A percentile compares a stretch with the other conserved stretches of the same genome.
These are phyloP conservation scores for Aspergillus bertholletiae DNA, from an alignment of 495 filamentous ascomycete genomes.

Conservation along the genomic window DNA sequence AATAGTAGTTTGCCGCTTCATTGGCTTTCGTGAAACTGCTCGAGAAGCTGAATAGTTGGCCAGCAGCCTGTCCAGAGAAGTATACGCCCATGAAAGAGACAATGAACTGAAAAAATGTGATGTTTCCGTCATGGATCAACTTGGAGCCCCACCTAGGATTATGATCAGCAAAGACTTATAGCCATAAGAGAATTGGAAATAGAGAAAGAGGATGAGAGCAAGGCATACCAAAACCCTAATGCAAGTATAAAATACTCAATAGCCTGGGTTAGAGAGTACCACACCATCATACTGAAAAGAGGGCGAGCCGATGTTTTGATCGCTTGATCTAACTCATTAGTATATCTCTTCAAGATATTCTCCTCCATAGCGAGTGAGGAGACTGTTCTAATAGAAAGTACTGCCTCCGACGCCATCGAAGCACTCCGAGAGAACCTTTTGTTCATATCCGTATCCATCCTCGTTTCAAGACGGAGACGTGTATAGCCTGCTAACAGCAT, in stretches of 20 bases:
- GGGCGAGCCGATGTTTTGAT: background rate
- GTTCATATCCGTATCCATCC: conserved; percentile 49
- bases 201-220: background rate
- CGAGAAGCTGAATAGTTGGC: conserved; percentile 37
- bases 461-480: conserved; percentile 38
- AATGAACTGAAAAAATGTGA: conserved; percentile 38
- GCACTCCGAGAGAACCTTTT: conserved; percentile 48
- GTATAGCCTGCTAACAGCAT: conserved; percentile 49
- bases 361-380: conserved; percentile 51
- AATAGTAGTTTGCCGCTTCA: conserved; percentile 40
- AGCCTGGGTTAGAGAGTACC: conserved; percentile 23
- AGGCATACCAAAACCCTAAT: conserved; percentile 49
- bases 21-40: conserved; percentile 42
- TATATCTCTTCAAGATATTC: conserved; percentile 48
- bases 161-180: too few species aligned
- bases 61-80: conserved; percentile 47
- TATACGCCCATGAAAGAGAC: conserved; percentile 52
- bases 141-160: conserved; percentile 4
- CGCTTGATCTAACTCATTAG: conserved; percentile 18
- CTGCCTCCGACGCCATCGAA: conserved; percentile 50
- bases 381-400: conserved; percentile 53
- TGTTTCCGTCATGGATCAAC: conserved; percentile 1
- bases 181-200: background rate
- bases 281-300: conserved; percentile 10
- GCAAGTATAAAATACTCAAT: conserved; percentile 46